A percentile compares a stretch with the other conserved stretches of the same genome.
Conservation (phyloP, 768 basidiomycete genomes). For the Pholiota microspora region DNA sequence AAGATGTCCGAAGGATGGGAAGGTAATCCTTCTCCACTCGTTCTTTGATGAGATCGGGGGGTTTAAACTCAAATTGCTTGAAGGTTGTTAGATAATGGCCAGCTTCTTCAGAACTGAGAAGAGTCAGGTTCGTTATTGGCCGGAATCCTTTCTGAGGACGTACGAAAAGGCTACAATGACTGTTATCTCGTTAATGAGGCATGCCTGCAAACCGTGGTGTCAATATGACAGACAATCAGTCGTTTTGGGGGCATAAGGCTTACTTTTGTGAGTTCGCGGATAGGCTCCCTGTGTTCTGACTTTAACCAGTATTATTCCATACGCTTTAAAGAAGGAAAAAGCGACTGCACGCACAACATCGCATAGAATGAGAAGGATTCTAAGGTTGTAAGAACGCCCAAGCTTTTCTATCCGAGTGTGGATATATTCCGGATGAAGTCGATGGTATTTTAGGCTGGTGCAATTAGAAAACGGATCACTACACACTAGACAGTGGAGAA, state of each 20-base stretch:
- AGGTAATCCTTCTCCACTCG: conserved; percentile 87
- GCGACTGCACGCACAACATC: conserved; percentile 69
- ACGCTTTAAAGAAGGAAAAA: too few species aligned
- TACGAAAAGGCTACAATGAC: conserved; percentile 92
- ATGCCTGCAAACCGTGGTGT: conserved; percentile 45
- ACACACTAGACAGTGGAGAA: not conserved
- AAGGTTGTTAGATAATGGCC: conserved; percentile 88
- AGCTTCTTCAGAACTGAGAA: conserved; percentile 78
- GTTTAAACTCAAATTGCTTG: conserved; percentile 92
- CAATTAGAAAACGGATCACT: not conserved
- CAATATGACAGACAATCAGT: not conserved
- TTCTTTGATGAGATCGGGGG: conserved; percentile 93
- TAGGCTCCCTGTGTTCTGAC: conserved; percentile 89
- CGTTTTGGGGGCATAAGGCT: conserved; percentile 3
- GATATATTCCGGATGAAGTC: conserved; percentile 96
- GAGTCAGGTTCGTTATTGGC: not conserved
- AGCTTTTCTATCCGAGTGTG: conserved; percentile 88
- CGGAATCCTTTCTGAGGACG: conserved; percentile 16
- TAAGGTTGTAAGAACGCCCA: conserved; percentile 74
- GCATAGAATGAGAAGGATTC: conserved; percentile 86
- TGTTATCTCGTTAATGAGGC: conserved; percentile 91
- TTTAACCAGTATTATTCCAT: conserved; percentile 33
- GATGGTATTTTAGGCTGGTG: conserved; percentile 85
- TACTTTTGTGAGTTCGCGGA: conserved; percentile 91
- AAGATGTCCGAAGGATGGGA: conserved; percentile 73